Evolutionary conservation across 225 moss, liverwort and hornwort genomes (phyloP), one percentile per base, ranked within the genome.

Genomic region (Thuidium tamariscinum): DNA sequence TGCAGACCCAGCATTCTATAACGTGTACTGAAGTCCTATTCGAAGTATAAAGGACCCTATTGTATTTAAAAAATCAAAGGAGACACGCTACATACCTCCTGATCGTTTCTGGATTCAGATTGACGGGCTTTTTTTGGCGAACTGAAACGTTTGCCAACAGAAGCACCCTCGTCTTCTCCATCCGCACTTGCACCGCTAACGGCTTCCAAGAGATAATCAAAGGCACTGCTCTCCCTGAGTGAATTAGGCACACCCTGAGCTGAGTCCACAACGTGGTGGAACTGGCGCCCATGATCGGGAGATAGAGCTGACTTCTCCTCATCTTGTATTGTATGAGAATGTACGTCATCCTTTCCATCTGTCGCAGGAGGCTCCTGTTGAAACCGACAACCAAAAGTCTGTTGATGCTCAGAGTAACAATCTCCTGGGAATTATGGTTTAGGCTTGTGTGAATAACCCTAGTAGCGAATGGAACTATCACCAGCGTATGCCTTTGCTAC

Each of bases 171-270:
- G 37, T 85, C 90, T 77, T 87, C 87, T 30, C 72, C 85, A 72
- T 88, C 91, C 65, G 69, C 86, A 67, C 89, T 90, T 82, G 90
- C 89, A 44, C 67, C 90, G 80, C 90, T 91, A 51, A 88, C 89
- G 61, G 83, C 91, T 85, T 93, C 91, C 81, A 93, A 78, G 20
- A 93, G 85, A 84, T 63, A 91, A 36, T 89, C 88, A 88, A 93
- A 93, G 63, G 91, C 93, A 86, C 86, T 91, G 74, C 51, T 88
- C 68, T 89, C 86, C 79, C 79, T 88, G 62, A 70, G 82, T 80
- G 74, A 54, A 68, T 87, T 89, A 51, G 62, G 77, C 41, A 85
- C 55, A 41, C 83, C 85, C 75, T 87, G 85, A 87, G 80, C 88
- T 61, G 89, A 70, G 76, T 87, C 83, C 72, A 80, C 68, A 78